Base-by-base conservation (phyloP, 345 rosid species). In the Lenwebbia sp. region DNA sequence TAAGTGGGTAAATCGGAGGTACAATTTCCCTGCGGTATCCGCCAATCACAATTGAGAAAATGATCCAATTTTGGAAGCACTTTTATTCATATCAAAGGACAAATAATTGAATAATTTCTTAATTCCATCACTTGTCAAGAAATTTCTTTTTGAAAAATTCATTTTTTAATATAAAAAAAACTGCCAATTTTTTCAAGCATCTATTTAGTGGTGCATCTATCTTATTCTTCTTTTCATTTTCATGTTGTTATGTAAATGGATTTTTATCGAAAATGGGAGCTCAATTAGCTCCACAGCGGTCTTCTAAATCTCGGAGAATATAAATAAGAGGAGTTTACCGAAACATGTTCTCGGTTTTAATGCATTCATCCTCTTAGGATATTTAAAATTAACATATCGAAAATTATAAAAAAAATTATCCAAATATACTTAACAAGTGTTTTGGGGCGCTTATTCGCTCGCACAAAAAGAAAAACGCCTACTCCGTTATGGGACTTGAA, bases 251-350 rank as follows among this genome's bases (percentile, higher is more conserved):
- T 28, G 37, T 60, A 60, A 60, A 28, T 17, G 19, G 5, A 60
- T 13, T 13, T 13, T 14, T n/a, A 6, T 28, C 15, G 22, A 28
- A 62, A 10, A 30, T 62, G 10, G 40, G 11, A 62, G 0, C 30
- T 65, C 76, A 33, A 33, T 30, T 13, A 0, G 1, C 40, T 65
- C 44, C 1, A 2, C 23, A 8, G 0, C 1, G 1, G 3, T 7
- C 11, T 17, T 65, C 6, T 4, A 30, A 65, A 30, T 65, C 5
- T 65, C 3, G 10, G 23, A 65, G 23, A 17, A 65, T 65, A 65
- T 7, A 21, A 8, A 65, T 65, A 33, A 2, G 23, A 17, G 44
- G 76, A 8, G 8, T 33, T 15, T 17, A 30, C 23, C 4, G 9
- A 17, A 65, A 4, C 19, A 15, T 28, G 76, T 7, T 15, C 23